Percentiles rank a stretch among this genome's conserved stretches.
These are phyloP conservation scores for Trametes sp. DNA, from an alignment of 1,284 basidiomycete species.

Conservation along the genomic window DNA sequence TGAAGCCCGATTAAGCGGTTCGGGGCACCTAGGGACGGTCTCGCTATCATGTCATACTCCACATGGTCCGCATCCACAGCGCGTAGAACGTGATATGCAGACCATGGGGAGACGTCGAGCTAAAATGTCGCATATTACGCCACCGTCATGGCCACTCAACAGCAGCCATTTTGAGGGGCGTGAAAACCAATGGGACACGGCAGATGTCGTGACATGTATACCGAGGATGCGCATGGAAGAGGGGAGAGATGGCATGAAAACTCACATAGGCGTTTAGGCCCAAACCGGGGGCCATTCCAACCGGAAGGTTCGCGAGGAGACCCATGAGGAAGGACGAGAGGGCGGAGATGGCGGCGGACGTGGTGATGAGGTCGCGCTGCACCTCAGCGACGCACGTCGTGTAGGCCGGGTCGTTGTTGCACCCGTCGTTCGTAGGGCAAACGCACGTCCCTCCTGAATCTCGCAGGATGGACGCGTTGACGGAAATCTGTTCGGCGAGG, in stretches of 20 bases:
- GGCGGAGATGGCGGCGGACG: slow-evolving; percentile 81
- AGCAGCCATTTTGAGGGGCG: too few species aligned
- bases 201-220: neutral
- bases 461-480: slow-evolving; percentile 82
- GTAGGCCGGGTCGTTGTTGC: slow-evolving; percentile 67
- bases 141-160: too few species aligned
- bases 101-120: too few species aligned
- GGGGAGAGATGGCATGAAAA: neutral
- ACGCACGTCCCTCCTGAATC: slow-evolving; percentile 85
- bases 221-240: too few species aligned
- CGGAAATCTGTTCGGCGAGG: slow-evolving; percentile 89
- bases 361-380: slow-evolving; percentile 76
- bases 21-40: too few species aligned
- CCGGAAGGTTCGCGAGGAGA: slow-evolving; percentile 82
- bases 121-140: too few species aligned
- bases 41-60: neutral
- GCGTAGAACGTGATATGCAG: too few species aligned
- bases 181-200: too few species aligned
- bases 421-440: slow-evolving; percentile 63
- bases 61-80: neutral
- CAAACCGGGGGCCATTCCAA: slow-evolving; percentile 83
- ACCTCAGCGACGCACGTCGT: slow-evolving; percentile 71
- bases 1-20: too few species aligned
- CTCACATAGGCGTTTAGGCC: slow-evolving; percentile 84
- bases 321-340: slow-evolving; percentile 87